Conservation (phyloP, 495 filamentous ascomycete genomes). For the Penicillium subrubescens region DNA sequence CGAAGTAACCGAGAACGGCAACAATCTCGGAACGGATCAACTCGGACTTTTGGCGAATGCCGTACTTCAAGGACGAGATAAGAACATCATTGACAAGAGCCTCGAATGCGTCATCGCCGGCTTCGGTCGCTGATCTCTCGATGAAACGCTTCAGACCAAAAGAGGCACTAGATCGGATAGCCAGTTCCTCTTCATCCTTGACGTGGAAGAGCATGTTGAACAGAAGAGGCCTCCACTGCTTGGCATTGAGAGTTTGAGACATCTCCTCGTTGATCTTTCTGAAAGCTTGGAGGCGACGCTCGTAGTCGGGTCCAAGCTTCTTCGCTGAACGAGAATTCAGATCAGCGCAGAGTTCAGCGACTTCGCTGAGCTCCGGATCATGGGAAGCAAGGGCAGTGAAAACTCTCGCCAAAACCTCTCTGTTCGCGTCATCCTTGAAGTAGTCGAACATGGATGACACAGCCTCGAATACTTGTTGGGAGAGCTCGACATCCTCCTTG, state of each 20-base stretch:
- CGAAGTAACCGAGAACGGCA: slow-evolving; percentile 72
- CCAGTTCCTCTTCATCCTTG: slow-evolving; percentile 83
- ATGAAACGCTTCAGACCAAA: slow-evolving; percentile 81
- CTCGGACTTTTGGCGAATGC: slow-evolving; percentile 76
- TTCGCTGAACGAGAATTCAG: slow-evolving; percentile 74
- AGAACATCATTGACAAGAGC: slow-evolving; percentile 63
- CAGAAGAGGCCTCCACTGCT: slow-evolving; percentile 87
- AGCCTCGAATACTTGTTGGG: slow-evolving; percentile 59
- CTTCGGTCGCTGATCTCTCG: slow-evolving; percentile 50
- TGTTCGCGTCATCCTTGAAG: slow-evolving; percentile 77
- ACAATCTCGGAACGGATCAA: slow-evolving; percentile 81
- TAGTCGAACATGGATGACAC: slow-evolving; percentile 79
- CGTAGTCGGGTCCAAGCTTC: slow-evolving; percentile 82
- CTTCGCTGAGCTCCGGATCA: slow-evolving; percentile 59
- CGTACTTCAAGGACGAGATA: slow-evolving; percentile 73
- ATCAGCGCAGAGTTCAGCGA: slow-evolving; percentile 72
- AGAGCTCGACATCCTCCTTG: slow-evolving; percentile 46
- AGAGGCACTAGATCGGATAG: slow-evolving; percentile 81
- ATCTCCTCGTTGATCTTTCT: slow-evolving; percentile 62
- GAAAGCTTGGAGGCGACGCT: slow-evolving; percentile 77
- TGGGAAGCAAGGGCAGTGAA: slow-evolving; percentile 66
- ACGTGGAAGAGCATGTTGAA: slow-evolving; percentile 90
- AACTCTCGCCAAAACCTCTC: slow-evolving; percentile 70
- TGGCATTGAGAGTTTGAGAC: slow-evolving; percentile 58
- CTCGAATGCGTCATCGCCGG: slow-evolving; percentile 43